Percentiles rank a stretch among this genome's conserved stretches.
These are phyloP conservation scores for Brassica napus DNA, from an alignment of 345 rosid genomes.

Conservation along the genomic window DNA sequence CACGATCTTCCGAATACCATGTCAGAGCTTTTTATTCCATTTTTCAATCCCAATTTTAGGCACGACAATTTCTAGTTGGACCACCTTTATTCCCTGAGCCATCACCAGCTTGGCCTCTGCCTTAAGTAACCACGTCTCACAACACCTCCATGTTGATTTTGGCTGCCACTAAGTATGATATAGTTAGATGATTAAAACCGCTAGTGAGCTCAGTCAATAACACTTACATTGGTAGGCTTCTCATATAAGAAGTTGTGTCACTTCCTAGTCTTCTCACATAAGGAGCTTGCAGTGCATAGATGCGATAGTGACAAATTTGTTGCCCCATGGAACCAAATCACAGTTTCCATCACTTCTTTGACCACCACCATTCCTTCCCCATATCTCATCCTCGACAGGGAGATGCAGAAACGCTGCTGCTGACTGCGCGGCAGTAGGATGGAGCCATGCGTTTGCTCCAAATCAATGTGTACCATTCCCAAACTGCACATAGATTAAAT, in stretches of 20 bases:
- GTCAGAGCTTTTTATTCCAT: too few relatives aligned
- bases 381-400: conserved; percentile 80
- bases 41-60: neutral
- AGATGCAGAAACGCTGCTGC: conserved; percentile 69
- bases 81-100: neutral
- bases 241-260: neutral
- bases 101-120: neutral
- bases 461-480: conserved; percentile 97
- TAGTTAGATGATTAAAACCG: neutral
- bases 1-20: too few relatives aligned
- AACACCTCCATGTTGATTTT: too few relatives aligned
- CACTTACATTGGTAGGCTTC: neutral
- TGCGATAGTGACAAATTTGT: conserved; percentile 66
- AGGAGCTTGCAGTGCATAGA: conserved; percentile 74
- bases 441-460: conserved; percentile 98
- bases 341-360: conserved; percentile 76
- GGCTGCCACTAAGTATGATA: neutral
- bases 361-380: conserved; percentile 97
- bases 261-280: neutral
- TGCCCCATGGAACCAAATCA: conserved; percentile 79
- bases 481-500: conserved; percentile 54
- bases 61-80: neutral
- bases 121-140: neutral
- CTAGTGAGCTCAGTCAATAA: neutral
- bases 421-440: conserved; percentile 74